Evolutionary conservation across 176 grass and related monocot species (phyloP), one percentile per base, ranked within the genome.

Genomic region (Carex littledalei): DNA sequence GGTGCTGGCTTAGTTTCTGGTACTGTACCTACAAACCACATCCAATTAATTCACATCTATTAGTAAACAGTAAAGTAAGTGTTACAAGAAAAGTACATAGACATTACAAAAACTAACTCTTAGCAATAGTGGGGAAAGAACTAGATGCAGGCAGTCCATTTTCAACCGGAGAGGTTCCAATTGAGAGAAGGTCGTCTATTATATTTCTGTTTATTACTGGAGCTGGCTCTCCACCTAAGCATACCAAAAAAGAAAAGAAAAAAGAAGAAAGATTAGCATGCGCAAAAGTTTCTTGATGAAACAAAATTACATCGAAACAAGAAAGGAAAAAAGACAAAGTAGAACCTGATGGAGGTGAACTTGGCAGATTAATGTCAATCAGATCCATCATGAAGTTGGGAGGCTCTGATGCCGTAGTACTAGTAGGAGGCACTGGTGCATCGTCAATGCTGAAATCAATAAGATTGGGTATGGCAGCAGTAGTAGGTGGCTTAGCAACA

Each of bases 391-490:
- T 87, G 81, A 99, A 99, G 86, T 99, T 84, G 70, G 78, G 91
- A 84, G 87, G 76, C 13, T 85, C 69, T 81, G 91, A 65, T 77
- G 87, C 70, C 81, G 91, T 79, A 62, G 65, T 75, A 54, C 87
- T 92, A 81, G 81, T 63, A 83, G 60, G 61, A 80, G 83, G 72
- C 57, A 52, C 87, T 86, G 90, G 87, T 35, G 78, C 49, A 91
- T 99, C 91, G 53, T 99, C 97, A 35, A 88, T 90, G 82, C 85
- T 91, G 58, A 99, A 89, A 92, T 99, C 97, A 82, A 99, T 93
- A 59, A 99, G 87, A 88, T 99, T 93, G 16, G 90, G 86, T 61
- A 99, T 88, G 13, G 90, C 88, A 79, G 89, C 64, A 65, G 91
- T 43, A 67, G 39, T 4, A 84, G 90, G 88, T 81, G 88, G 93